Evolutionary conservation across 768 basidiomycete genomes (phyloP).

Genomic region (Neoboletus brunneissimus): DNA sequence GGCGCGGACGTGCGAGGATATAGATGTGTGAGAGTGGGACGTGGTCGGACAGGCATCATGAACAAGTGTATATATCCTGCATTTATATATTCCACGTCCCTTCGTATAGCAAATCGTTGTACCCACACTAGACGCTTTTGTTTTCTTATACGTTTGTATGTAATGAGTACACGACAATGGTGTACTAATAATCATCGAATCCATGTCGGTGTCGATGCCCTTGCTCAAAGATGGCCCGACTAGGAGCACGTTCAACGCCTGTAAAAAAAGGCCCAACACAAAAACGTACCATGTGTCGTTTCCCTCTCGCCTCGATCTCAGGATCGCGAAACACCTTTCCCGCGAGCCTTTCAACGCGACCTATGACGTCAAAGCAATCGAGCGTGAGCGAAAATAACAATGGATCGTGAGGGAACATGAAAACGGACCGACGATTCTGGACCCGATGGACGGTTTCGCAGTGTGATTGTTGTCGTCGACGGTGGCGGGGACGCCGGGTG

Average conservation of each 20-base stretch:
- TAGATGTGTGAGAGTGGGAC: slow-evolving; percentile 13
- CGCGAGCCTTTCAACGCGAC: slow-evolving; percentile 17
- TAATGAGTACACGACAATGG: background rate
- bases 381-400: background rate
- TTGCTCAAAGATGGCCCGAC: slow-evolving; percentile 3
- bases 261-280: background rate
- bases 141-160: background rate
- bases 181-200: no score
- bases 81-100: background rate
- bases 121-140: background rate
- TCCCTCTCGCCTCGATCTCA: slow-evolving; percentile 18
- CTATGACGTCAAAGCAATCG: background rate
- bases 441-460: background rate
- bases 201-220: no score
- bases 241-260: background rate
- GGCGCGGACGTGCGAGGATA: slow-evolving; percentile 45
- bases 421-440: slow-evolving; percentile 9
- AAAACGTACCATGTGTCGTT: slow-evolving; percentile 12
- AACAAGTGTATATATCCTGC: background rate
- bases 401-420: background rate
- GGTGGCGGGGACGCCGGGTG: no score
- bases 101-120: background rate
- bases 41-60: background rate
- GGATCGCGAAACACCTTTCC: slow-evolving; percentile 21
- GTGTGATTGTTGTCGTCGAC: background rate